Evolutionary conservation across 2,329 filamentous ascomycete genomes (phyloP), one percentile per base, ranked within the genome.

Genomic region (Neopestalotiopsis clavispora): DNA sequence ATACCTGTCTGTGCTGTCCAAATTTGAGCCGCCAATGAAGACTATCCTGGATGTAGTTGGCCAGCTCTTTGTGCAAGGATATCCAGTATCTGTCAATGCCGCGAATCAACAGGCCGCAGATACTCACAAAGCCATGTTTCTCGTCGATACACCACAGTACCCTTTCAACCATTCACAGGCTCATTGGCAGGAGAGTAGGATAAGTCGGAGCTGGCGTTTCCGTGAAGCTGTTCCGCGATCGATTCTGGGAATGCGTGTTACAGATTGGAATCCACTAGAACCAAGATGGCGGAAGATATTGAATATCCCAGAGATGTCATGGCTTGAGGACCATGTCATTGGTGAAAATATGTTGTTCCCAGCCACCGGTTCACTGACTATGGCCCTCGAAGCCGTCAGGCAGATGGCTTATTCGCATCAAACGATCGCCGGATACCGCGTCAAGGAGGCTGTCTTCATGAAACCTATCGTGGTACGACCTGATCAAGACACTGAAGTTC

Each of bases 271-370:
- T 45, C 75, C 77, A 1, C 65, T 76, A 10, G 72, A 75, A 2
- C 78, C 78, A 2, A 68, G 72, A 9, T 87, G 86, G 86, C 78
- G 84, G 17, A 84, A 84, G 62, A 75, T 84, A 20, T 75, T 86
- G 10, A 77, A 79, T 0, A 66, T 82, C 0, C 75, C 80, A 10
- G 79, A 82, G 4, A 75, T 77, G 1, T 82, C 83, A 0, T 87
- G 86, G 86, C 71, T 86, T 4, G 74, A 75, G 0, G 82, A 87
- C 67, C 84, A 87, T 66, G 74, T 81, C 65, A 78, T 86, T 34
- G 79, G 72, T 60, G 70, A 70, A 9, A 72, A 70, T 0, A 72
- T 78, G 6, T 67, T 83, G 7, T 81, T 76, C n/a, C 81, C 81
- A 1, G 80, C 76, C 0, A 76, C 80, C 0, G 81, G 78, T 1